Evolutionary conservation across 2,329 filamentous ascomycete species (phyloP).

Genomic region (Aspergillus texensis): DNA sequence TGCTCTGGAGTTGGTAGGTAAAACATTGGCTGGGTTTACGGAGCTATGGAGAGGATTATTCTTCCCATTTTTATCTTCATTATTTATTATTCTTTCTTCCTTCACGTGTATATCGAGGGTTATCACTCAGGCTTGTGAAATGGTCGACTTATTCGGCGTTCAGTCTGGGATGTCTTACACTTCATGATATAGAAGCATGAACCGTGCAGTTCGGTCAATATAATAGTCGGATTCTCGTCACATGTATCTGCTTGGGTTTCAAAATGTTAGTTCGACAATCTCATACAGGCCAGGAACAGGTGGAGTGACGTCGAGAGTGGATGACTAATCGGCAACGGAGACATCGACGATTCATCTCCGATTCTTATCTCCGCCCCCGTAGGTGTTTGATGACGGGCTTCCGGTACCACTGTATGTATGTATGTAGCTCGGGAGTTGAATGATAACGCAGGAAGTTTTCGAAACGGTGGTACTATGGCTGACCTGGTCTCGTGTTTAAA

Average conservation of each 20-base stretch:
- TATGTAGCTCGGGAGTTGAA: not conserved
- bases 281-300: not conserved
- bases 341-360: not conserved
- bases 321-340: slow-evolving; percentile 15
- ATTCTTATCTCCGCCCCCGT: slow-evolving; percentile 13
- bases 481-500: not conserved
- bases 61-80: not conserved
- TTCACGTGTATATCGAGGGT: not conserved
- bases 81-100: not conserved
- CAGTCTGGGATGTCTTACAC: not conserved
- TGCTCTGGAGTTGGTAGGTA: slow-evolving; percentile 23
- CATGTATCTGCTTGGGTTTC: too few species aligned
- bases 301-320: not conserved
- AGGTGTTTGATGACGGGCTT: not conserved
- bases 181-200: not conserved
- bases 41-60: slow-evolving; percentile 15
- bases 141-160: not conserved
- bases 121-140: not conserved
- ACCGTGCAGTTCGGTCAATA: not conserved
- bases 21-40: slow-evolving; percentile 13
- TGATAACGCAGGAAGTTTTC: not conserved
- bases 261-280: too few species aligned
- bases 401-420: too few species aligned
- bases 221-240: not conserved
- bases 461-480: not conserved